phyloP scores from a whole-genome alignment of 805 yeast genomes.

The Yarrowia deformans region DNA sequence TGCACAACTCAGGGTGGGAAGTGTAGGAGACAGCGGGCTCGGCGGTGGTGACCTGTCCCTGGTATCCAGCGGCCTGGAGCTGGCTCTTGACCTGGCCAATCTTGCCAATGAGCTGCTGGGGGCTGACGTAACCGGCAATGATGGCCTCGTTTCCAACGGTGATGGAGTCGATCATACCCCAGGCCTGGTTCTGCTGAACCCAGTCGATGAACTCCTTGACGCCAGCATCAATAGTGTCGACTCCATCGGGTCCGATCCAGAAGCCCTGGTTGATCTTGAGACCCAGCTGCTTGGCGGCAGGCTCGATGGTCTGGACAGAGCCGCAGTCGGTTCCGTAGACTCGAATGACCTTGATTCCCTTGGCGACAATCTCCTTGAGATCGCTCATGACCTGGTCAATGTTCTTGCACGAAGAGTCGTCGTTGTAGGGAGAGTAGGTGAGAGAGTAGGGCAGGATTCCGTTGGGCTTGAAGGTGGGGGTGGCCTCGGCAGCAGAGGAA shows the following conservation, averaged over 20 bases:
- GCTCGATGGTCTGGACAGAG: conserved; percentile 68
- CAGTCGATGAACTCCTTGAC: conserved; percentile 62
- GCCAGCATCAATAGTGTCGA: conserved; percentile 68
- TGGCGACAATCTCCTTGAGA: conserved; percentile 61
- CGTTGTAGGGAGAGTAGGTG: conserved; percentile 66
- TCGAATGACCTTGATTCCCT: conserved; percentile 72
- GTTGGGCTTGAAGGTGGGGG: neutral
- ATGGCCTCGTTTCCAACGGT: conserved; percentile 92
- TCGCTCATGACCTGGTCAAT: conserved; percentile 63
- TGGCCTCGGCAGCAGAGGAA: neutral
- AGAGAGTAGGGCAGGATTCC: conserved; percentile 48
- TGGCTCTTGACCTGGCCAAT: conserved; percentile 66
- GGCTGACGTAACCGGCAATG: conserved; percentile 65
- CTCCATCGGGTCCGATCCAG: conserved; percentile 74
- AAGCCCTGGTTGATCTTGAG: conserved; percentile 84
- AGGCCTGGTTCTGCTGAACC: conserved; percentile 59
- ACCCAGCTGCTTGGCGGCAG: conserved; percentile 65
- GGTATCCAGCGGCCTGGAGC: conserved; percentile 73
- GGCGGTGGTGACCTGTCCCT: conserved; percentile 79
- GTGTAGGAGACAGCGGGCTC: conserved; percentile 86
- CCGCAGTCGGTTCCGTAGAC: conserved; percentile 89
- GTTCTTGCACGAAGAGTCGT: conserved; percentile 72
- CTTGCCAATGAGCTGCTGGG: conserved; percentile 66
- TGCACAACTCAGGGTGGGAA: conserved; percentile 70
- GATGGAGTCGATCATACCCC: conserved; percentile 78